Conservation (phyloP, 768 basidiomycete species). For the Collybia nuda region DNA sequence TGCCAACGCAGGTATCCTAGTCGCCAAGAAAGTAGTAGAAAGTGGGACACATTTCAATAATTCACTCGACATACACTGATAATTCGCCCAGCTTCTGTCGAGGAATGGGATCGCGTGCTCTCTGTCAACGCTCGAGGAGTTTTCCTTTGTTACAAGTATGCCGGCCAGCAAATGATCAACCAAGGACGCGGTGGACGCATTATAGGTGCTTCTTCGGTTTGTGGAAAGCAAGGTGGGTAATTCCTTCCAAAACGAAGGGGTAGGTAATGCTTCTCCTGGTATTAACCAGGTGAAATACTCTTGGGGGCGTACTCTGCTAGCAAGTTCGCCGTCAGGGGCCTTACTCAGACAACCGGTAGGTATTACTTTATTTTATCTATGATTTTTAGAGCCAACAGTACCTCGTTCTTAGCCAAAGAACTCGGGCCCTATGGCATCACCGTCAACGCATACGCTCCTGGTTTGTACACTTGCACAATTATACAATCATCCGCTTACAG, state of each 20-base stretch:
- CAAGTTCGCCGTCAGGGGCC: constrained; percentile 21
- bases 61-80: background rate
- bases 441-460: constrained; percentile 35
- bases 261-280: background rate
- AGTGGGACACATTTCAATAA: background rate
- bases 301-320: constrained; percentile 15
- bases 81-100: constrained; percentile 9
- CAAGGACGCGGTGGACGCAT: constrained; percentile 40
- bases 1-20: background rate
- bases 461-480: constrained; percentile 3
- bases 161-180: constrained; percentile 35
- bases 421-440: constrained; percentile 26
- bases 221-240: constrained; percentile 34
- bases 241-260: background rate
- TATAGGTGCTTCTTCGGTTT: constrained; percentile 36
- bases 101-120: constrained; percentile 24
- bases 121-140: constrained; percentile 28
- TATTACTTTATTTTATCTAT: background rate
- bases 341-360: constrained; percentile 19
- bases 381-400: background rate
- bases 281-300: constrained; percentile 6
- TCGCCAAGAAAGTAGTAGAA: background rate
- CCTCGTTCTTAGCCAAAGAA: constrained; percentile 13
- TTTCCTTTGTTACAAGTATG: constrained; percentile 36
- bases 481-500: background rate